Base-by-base conservation (phyloP, 2,329 filamentous ascomycete species). In the Fusarium devonianum region DNA sequence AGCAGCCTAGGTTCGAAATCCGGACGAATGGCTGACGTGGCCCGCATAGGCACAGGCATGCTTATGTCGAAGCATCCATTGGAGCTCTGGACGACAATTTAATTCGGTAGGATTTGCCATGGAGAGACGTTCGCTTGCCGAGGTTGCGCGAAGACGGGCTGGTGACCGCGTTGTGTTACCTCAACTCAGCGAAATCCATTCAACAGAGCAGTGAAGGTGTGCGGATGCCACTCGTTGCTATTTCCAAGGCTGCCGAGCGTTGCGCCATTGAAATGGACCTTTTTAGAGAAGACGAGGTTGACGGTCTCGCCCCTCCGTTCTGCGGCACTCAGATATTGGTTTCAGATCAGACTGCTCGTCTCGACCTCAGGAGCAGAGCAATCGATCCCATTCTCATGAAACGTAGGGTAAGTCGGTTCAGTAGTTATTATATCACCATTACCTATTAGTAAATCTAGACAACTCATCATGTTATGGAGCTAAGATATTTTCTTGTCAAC, bases 11-110 rank as follows among this genome's bases (percentile, higher is more conserved):
- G 30, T 33, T 38, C 14, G 42, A 54, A 53, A 38, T 36, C 39
- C 38, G 48, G 47, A 55, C n/a, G 48, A 49, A 52, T 52, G 55
- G 50, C 9, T 51, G 39, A 38, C 55, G 49, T 53, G 46, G 49
- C 37, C 43, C 42, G n/a, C n/a, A n/a, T n/a, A n/a, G n/a, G 47
- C 49, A 55, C 48, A 48, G 53, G 38, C 38, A 53, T 53, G 41
- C 44, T 45, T 50, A 47, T 34, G 34, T 48, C 42, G 43, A 50
- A 49, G 29, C 45, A 39, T 49, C 56, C 50, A 38, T 47, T 25
- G 22, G n/a, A 37, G 38, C 34, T 30, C 43, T 52, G 23, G 23
- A 37, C 29, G 32, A 49, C 30, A 26, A 29, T 37, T 49, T 29
- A 39, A 33, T 25, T 42, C 38, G 34, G 40, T 26, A 41, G 34